Percentiles rank a stretch among this genome's conserved stretches.
phyloP scores from a whole-genome alignment of 805 yeast species.

The Clavispora fructus region DNA sequence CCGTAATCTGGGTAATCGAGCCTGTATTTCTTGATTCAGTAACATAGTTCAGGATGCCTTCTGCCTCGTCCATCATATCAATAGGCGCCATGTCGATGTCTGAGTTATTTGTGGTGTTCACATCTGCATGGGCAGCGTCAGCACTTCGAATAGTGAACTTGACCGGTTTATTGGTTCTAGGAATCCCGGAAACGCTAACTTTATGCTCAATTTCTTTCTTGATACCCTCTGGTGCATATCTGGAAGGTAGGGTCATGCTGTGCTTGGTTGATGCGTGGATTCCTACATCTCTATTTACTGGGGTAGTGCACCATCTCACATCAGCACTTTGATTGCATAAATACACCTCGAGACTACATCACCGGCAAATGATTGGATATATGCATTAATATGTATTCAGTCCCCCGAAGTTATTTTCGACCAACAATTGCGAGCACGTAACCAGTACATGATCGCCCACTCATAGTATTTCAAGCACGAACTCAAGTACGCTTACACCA shows the following conservation, averaged over 20 bases:
- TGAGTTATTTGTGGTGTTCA: conserved; percentile 10
- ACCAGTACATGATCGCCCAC: background rate
- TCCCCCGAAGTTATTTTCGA: background rate
- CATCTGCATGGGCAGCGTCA: conserved; percentile 20
- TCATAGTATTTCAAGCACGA: conserved; percentile 43
- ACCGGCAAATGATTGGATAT: too few species aligned
- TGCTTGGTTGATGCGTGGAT: background rate
- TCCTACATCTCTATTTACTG: background rate
- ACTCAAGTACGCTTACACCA: conserved; percentile 71
- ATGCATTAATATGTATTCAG: too few species aligned
- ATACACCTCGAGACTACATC: too few species aligned
- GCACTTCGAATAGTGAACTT: conserved; percentile 20
- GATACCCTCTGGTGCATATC: conserved; percentile 33
- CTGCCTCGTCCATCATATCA: conserved; percentile 42
- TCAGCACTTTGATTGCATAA: background rate
- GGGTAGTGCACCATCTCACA: background rate
- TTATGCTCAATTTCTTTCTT: conserved; percentile 1
- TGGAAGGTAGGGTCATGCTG: conserved; percentile 28
- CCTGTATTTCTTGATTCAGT: conserved; percentile 6
- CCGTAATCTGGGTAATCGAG: conserved; percentile 6
- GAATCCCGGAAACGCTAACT: background rate
- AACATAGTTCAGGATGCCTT: conserved; percentile 39
- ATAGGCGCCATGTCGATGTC: conserved; percentile 47
- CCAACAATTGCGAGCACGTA: background rate
- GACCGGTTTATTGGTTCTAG: conserved; percentile 13